A percentile compares a stretch with the other conserved stretches of the same genome.
Evolutionary conservation across 768 basidiomycete genomes (phyloP).

Genomic region (Hypholoma sublateritium): DNA sequence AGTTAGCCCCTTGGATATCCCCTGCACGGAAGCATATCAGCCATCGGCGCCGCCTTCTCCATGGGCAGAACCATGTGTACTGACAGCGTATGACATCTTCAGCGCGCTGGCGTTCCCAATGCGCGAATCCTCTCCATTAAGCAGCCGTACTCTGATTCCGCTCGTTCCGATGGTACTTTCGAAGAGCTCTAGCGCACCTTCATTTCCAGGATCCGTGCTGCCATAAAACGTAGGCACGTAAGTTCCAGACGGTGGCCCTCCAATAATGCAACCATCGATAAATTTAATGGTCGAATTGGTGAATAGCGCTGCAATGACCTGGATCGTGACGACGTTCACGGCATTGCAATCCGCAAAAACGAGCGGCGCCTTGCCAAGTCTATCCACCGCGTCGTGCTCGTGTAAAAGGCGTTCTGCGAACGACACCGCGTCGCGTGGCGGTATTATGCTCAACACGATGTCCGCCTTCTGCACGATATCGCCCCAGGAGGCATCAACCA

Average conservation of each 20-base stretch:
- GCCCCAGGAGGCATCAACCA: conserved; percentile 33
- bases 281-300: conserved; percentile 35
- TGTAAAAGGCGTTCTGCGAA: conserved; percentile 41
- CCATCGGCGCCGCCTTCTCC: background rate
- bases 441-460: conserved; percentile 58
- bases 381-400: conserved; percentile 20
- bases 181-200: conserved; percentile 33
- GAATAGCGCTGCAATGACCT: conserved; percentile 47
- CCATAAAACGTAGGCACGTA: conserved; percentile 59
- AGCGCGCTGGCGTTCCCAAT: conserved; percentile 61
- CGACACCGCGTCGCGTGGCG: conserved; percentile 50
- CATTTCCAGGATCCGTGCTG: conserved; percentile 41
- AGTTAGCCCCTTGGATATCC: conserved; percentile 54
- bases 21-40: conserved; percentile 30
- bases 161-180: conserved; percentile 33
- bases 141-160: conserved; percentile 44
- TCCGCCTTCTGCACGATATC: conserved; percentile 32
- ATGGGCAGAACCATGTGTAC: conserved; percentile 15
- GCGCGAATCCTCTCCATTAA: conserved; percentile 47
- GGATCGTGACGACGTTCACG: conserved; percentile 49
- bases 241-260: conserved; percentile 46
- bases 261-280: conserved; percentile 59
- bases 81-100: conserved; percentile 65
- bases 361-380: conserved; percentile 18
- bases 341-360: conserved; percentile 61